Conservation (phyloP, 805 yeast species). For the Candida endomychidarum region DNA sequence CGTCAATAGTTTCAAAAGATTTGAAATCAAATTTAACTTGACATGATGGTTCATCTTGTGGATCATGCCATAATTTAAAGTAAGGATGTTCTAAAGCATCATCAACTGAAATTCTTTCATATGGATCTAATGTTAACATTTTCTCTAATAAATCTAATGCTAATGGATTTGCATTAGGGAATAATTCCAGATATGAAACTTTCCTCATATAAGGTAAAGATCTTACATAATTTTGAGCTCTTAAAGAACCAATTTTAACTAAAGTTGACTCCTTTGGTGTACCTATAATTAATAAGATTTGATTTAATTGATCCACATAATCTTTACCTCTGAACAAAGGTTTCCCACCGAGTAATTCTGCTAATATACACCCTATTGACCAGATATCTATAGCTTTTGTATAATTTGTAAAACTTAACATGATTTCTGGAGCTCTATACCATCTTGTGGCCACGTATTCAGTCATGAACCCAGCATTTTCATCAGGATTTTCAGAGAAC, state of each 20-base stretch:
- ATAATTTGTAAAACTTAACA: slow-evolving; percentile 90
- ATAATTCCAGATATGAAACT: slow-evolving; percentile 67
- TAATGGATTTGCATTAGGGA: slow-evolving; percentile 82
- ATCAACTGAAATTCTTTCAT: slow-evolving; percentile 82
- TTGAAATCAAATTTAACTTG: slow-evolving; percentile 76
- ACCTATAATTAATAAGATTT: slow-evolving; percentile 84
- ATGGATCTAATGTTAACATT: slow-evolving; percentile 90
- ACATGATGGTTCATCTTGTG: slow-evolving; percentile 86
- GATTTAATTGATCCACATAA: slow-evolving; percentile 91
- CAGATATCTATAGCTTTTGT: slow-evolving; percentile 96
- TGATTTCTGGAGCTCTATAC: slow-evolving; percentile 98
- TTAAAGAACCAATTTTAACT: slow-evolving; percentile 63
- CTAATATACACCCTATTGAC: slow-evolving; percentile 97
- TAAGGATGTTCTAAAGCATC: slow-evolving; percentile 92
- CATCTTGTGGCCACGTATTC: slow-evolving; percentile 98
- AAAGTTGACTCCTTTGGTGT: slow-evolving; percentile 66
- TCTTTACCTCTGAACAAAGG: slow-evolving; percentile 95
- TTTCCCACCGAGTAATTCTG: slow-evolving; percentile 86
- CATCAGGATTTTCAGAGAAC: slow-evolving; percentile 75
- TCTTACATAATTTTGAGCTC: slow-evolving; percentile 91
- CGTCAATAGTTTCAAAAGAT: slow-evolving; percentile 81
- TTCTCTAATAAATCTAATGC: slow-evolving; percentile 79
- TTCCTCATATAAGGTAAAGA: slow-evolving; percentile 80
- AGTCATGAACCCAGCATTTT: slow-evolving; percentile 90
- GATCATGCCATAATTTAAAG: slow-evolving; percentile 90